These are phyloP conservation scores for Castanopsis chinensis DNA, from an alignment of 306 rosid species.

Conservation along the genomic window DNA sequence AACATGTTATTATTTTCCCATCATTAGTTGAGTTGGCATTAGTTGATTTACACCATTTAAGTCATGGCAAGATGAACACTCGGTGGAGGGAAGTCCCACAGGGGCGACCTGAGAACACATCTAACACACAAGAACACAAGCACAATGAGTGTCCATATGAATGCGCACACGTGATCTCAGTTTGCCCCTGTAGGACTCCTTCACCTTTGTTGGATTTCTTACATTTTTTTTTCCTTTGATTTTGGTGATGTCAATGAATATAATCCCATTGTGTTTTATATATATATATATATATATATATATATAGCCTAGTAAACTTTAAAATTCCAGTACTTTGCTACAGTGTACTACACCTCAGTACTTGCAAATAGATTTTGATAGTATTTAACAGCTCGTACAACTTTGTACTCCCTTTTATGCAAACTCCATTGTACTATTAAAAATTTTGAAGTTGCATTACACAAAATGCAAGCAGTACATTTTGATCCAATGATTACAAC, in stretches of 20 bases:
- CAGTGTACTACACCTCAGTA: background rate
- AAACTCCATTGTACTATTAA: background rate
- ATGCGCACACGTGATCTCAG: constrained; percentile 52
- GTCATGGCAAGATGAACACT: background rate
- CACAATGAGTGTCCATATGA: background rate
- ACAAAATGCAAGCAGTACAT: too few species aligned
- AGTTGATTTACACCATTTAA: background rate
- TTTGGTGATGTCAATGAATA: background rate
- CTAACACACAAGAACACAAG: background rate
- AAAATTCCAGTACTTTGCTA: background rate
- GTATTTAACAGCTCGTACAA: background rate
- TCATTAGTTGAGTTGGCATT: too few species aligned
- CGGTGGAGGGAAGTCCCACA: constrained; percentile 43
- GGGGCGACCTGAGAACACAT: constrained; percentile 98
- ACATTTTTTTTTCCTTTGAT: background rate
- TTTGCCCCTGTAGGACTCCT: constrained; percentile 49
- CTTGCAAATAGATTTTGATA: background rate
- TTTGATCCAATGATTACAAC: too few species aligned
- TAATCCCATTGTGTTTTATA: background rate
- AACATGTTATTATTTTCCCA: too few species aligned
- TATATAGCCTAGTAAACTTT: background rate
- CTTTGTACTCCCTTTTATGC: background rate
- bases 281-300: too few species aligned
- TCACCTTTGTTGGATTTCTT: constrained; percentile 31
- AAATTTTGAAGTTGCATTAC: background rate